Evolutionary conservation across 176 grass and related monocot species (phyloP).

Genomic region (Phoenix dactylifera): DNA sequence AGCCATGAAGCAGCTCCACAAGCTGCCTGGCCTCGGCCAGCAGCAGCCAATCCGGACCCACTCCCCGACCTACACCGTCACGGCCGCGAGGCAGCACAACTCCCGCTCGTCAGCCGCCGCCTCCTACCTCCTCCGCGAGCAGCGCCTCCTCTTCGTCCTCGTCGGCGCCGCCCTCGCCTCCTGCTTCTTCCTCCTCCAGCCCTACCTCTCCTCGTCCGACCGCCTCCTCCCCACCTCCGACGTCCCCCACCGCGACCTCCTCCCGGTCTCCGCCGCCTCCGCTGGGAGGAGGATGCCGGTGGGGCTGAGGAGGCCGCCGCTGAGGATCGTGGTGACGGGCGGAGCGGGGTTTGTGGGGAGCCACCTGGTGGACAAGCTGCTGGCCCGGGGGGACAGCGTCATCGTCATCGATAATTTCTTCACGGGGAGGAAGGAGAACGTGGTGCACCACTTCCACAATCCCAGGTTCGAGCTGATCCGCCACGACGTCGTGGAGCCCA

Average conservation of each 20-base stretch:
- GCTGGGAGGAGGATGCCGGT: conserved; percentile 18
- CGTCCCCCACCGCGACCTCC: conserved; percentile 29
- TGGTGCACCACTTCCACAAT: too few relatives aligned
- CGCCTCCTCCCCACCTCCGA: conserved; percentile 3
- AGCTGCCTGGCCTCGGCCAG: conserved; percentile 19
- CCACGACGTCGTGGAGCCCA: conserved; percentile 58
- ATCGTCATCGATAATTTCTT: too few relatives aligned
- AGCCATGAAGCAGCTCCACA: conserved; percentile 71
- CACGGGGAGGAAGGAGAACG: too few relatives aligned
- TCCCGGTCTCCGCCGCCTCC: neutral
- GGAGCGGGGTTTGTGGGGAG: too few relatives aligned
- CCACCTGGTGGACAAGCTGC: too few relatives aligned
- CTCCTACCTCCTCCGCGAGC: conserved; percentile 82
- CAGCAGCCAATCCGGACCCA: conserved; percentile 1
- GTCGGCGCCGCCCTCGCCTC: conserved; percentile 88
- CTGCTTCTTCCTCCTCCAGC: conserved; percentile 88
- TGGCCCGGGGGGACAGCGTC: too few relatives aligned
- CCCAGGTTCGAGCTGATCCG: too few relatives aligned
- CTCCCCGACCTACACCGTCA: conserved; percentile 37
- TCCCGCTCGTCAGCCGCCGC: conserved; percentile 45
- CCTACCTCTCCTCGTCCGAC: conserved; percentile 40
- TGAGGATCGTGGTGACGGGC: neutral
- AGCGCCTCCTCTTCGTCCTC: conserved; percentile 91
- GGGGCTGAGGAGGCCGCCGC: conserved; percentile 28
- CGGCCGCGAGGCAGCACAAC: conserved; percentile 23